Base-by-base conservation (phyloP, 2,329 filamentous ascomycete genomes). In the Phoma sp. region DNA sequence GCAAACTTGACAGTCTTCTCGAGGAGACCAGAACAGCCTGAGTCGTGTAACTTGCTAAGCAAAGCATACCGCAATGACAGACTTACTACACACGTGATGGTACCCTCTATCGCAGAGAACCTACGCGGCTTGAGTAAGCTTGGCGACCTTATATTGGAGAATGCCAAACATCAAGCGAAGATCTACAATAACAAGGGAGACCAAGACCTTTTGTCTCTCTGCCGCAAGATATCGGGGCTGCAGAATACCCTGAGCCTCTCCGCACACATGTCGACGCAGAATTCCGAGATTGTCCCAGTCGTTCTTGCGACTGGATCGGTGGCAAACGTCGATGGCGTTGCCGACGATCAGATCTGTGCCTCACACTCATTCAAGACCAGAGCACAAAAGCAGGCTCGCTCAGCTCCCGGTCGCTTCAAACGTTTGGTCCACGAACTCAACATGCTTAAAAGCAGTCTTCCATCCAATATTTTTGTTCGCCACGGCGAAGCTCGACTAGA, bases 391-490 rank as follows among this genome's bases (percentile, higher is more conserved):
- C 13, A 67, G 2, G 9, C 11, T 4, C 35, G 49, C 2, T 57
- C 69, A 3, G 60, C 45, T 1, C 64, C 58, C 3, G 78, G 77
- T 30, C 77, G 82, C 3, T 82, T 83, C 76, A 80, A 78, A 58
- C 70, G 76, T 6, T 47, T 73, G 8, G 60, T 72, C 14, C 67
- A 61, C 4, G 81, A 84, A 50, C 61, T 83, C 7, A 74, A 78
- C 1, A 76, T 70, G 1, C 67, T 85, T 35, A 71, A 73, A 14
- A 77, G 78, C 0, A 75, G 77, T 4, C 72, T 84, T 0, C 81
- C 82, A 1, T 75, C 78, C 7, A 81, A 81, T 3, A 82, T 84
- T 22, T 83, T 77, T 52, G 75, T 84, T 18, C 75, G 77, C 7
- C 75, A 82, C 50, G 77, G 75, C 11, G 64, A 72, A 9, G 75